Conservation (phyloP, 345 rosid species). For the Geranium rotundifolium region DNA sequence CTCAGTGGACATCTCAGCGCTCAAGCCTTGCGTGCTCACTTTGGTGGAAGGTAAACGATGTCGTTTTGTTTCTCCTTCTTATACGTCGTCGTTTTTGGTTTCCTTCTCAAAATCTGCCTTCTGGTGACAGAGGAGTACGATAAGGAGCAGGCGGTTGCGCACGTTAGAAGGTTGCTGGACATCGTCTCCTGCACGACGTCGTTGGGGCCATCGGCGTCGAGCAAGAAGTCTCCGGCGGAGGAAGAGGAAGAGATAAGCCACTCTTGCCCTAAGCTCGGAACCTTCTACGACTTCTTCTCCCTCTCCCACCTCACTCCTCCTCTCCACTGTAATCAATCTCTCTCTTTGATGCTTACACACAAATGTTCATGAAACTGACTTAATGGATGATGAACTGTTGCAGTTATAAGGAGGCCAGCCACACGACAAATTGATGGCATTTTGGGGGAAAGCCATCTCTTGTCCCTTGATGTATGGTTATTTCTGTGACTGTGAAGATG, state of each 20-base stretch:
- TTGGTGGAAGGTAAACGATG: conserved; percentile 19
- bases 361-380: too few species aligned
- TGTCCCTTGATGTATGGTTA: conserved; percentile 70
- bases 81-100: not conserved
- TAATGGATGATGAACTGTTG: not conserved
- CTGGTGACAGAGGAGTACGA: conserved; percentile 59
- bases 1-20: conserved; percentile 64
- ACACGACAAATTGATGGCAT: conserved; percentile 51
- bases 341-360: not conserved
- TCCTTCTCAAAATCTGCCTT: not conserved
- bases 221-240: conserved; percentile 21
- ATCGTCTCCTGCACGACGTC: conserved; percentile 75
- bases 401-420: conserved; percentile 51
- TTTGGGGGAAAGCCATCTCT: conserved; percentile 58
- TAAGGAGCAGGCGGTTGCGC: conserved; percentile 73
- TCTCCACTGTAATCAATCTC: conserved; percentile 52
- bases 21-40: conserved; percentile 68
- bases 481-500: too few species aligned
- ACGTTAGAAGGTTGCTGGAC: conserved; percentile 84
- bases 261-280: conserved; percentile 73
- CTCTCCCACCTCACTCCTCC: conserved; percentile 88
- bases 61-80: too few species aligned
- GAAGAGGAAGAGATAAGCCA: conserved; percentile 62
- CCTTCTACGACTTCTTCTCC: conserved; percentile 90
- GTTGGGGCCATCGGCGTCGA: conserved; percentile 47